Conservation (phyloP, 805 yeast species). For the Candida krabiensis region DNA sequence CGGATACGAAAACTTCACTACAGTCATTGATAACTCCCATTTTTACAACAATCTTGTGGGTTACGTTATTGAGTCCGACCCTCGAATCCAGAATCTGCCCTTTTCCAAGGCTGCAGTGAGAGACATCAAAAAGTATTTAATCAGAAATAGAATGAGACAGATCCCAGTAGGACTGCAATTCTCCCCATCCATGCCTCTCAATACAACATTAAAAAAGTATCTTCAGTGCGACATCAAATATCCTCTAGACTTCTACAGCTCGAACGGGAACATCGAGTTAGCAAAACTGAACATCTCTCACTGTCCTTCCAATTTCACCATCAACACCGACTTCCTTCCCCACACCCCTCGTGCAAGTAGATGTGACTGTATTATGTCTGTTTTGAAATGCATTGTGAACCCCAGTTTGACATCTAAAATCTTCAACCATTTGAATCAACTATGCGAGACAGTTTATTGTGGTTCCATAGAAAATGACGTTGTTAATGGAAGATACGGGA, state of each 20-base stretch:
- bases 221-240: conserved; percentile 15
- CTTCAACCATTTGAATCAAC: conserved; percentile 23
- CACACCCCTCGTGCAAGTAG: conserved; percentile 40
- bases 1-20: conserved; percentile 65
- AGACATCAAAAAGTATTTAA: conserved; percentile 74
- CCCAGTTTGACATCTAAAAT: conserved; percentile 15
- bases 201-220: conserved; percentile 10
- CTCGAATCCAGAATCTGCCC: conserved; percentile 68
- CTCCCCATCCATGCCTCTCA: not conserved
- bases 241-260: conserved; percentile 17
- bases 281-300: conserved; percentile 1
- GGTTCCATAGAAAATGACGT: conserved; percentile 38
- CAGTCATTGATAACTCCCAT: conserved; percentile 71
- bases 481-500: conserved; percentile 40
- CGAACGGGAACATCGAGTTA: conserved; percentile 3
- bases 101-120: conserved; percentile 90
- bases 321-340: conserved; percentile 32
- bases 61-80: conserved; percentile 90
- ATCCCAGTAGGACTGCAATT: conserved; percentile 39
- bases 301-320: conserved; percentile 14
- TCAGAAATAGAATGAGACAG: conserved; percentile 28
- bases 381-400: conserved; percentile 38
- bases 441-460: conserved; percentile 42
- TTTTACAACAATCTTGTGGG: conserved; percentile 78
- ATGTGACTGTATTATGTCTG: conserved; percentile 45